phyloP scores from a whole-genome alignment of 306 rosid species.

The Arachis stenosperma region DNA sequence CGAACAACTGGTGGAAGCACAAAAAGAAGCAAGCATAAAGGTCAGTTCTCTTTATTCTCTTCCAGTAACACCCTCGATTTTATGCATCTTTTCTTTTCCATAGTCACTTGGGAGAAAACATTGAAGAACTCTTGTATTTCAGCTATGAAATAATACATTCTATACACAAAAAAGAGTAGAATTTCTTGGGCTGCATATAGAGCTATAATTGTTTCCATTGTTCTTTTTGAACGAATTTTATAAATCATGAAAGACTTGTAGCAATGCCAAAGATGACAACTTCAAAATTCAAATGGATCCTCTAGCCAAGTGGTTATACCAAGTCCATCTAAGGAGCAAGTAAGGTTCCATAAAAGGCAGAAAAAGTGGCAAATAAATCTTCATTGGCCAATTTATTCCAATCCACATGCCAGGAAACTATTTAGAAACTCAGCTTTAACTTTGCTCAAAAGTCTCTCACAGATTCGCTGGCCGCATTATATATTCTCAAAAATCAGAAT shows the following conservation, averaged over 20 bases:
- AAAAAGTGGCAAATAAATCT: slow-evolving; percentile 48
- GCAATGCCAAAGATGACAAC: slow-evolving; percentile 24
- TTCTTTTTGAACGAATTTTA: slow-evolving; percentile 6
- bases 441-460: slow-evolving; percentile 51
- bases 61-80: slow-evolving; percentile 35
- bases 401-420: slow-evolving; percentile 67
- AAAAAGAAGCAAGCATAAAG: slow-evolving; percentile 20
- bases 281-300: slow-evolving; percentile 41
- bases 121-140: slow-evolving; percentile 28
- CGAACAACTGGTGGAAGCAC: slow-evolving; percentile 27
- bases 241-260: slow-evolving; percentile 22
- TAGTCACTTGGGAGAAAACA: slow-evolving; percentile 22
- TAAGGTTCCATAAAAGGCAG: slow-evolving; percentile 34
- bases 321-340: slow-evolving; percentile 54
- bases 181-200: slow-evolving; percentile 26
- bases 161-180: slow-evolving; percentile 10
- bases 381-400: slow-evolving; percentile 56
- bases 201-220: not conserved
- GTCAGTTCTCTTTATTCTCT: slow-evolving; percentile 43
- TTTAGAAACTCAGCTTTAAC: slow-evolving; percentile 62
- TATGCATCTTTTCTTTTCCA: slow-evolving; percentile 20
- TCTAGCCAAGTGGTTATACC: slow-evolving; percentile 47
- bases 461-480: slow-evolving; percentile 63
- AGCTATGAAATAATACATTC: slow-evolving; percentile 6
- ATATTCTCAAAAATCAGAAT: slow-evolving; percentile 73